Percentiles rank a stretch among this genome's conserved stretches.
phyloP scores from a whole-genome alignment of 164 flowering plant species.

The Protea cynaroides region DNA sequence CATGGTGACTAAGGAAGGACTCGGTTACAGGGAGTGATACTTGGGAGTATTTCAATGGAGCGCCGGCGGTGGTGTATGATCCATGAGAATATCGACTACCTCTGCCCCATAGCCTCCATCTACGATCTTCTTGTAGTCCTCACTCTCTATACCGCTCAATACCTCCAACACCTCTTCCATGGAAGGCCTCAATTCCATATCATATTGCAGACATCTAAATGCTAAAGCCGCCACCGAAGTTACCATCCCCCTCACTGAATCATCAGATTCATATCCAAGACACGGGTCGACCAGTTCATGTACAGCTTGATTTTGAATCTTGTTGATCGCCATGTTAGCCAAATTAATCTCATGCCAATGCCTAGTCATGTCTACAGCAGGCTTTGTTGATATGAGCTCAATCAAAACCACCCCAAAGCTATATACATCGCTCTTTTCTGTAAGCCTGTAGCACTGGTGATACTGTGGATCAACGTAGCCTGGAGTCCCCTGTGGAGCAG shows the following conservation, averaged over 20 bases:
- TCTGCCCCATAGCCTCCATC: too few species aligned
- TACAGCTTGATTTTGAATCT: conserved; percentile 31
- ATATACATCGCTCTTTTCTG: conserved; percentile 58
- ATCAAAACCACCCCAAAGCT: conserved; percentile 61
- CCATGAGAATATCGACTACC: too few species aligned
- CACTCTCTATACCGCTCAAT: too few species aligned
- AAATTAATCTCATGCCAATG: conserved; percentile 42
- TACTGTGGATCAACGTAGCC: conserved; percentile 49
- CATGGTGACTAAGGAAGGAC: too few species aligned
- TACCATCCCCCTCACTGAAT: conserved; percentile 23
- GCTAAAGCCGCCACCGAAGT: conserved; percentile 49
- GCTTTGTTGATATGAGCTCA: conserved; percentile 56
- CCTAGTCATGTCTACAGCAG: conserved; percentile 47
- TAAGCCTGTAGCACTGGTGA: conserved; percentile 48
- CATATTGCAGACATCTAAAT: conserved; percentile 45
- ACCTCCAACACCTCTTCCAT: too few species aligned
- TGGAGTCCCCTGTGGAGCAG: neutral
- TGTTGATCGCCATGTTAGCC: conserved; percentile 39
- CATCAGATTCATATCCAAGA: conserved; percentile 36
- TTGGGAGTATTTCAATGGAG: too few species aligned
- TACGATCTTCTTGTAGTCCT: too few species aligned
- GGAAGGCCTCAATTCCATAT: conserved; percentile 33
- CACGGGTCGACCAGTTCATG: conserved; percentile 40
- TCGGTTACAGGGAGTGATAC: too few species aligned
- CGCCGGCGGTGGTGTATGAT: too few species aligned